These are phyloP conservation scores for Pelargonium citronellum DNA, from an alignment of 441 rosid species.

Conservation along the genomic window DNA sequence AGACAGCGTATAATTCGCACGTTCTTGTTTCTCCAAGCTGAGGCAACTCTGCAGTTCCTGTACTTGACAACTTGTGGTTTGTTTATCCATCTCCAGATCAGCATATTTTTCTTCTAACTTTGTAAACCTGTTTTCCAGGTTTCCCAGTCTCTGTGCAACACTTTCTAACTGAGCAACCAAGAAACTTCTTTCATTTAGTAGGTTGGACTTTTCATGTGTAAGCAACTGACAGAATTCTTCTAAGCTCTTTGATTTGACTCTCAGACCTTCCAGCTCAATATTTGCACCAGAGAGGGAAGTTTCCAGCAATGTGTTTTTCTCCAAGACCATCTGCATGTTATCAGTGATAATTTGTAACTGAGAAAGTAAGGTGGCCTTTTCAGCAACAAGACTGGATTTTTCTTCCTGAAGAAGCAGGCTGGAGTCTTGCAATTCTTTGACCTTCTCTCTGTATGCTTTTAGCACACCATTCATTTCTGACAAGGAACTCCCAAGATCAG, in stretches of 20 bases:
- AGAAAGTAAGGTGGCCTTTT: slow-evolving; percentile 61
- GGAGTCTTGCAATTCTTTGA: slow-evolving; percentile 46
- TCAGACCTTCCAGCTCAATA: slow-evolving; percentile 55
- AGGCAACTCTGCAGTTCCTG: slow-evolving; percentile 57
- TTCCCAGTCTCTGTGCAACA: slow-evolving; percentile 53
- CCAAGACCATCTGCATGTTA: slow-evolving; percentile 61
- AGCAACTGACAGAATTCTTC: slow-evolving; percentile 57
- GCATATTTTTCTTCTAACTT: slow-evolving; percentile 45
- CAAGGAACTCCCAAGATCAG: slow-evolving; percentile 40
- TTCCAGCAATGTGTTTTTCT: slow-evolving; percentile 47
- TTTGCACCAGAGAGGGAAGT: slow-evolving; percentile 49
- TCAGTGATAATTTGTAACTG: slow-evolving; percentile 70
- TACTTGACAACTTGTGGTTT: slow-evolving; percentile 40
- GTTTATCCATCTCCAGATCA: slow-evolving; percentile 45
- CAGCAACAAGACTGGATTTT: slow-evolving; percentile 40
- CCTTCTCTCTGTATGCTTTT: slow-evolving; percentile 44
- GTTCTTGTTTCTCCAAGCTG: slow-evolving; percentile 58
- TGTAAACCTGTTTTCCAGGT: slow-evolving; percentile 56
- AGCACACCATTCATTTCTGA: slow-evolving; percentile 45
- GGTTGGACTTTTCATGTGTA: slow-evolving; percentile 48
- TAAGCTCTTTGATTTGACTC: slow-evolving; percentile 52
- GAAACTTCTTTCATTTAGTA: slow-evolving; percentile 42
- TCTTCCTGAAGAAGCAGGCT: slow-evolving; percentile 57
- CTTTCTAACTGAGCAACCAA: slow-evolving; percentile 41
- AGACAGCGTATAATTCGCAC: slow-evolving; percentile 39